Conservation (phyloP, 2,329 filamentous ascomycete species). For the Mariannaea sp. region DNA sequence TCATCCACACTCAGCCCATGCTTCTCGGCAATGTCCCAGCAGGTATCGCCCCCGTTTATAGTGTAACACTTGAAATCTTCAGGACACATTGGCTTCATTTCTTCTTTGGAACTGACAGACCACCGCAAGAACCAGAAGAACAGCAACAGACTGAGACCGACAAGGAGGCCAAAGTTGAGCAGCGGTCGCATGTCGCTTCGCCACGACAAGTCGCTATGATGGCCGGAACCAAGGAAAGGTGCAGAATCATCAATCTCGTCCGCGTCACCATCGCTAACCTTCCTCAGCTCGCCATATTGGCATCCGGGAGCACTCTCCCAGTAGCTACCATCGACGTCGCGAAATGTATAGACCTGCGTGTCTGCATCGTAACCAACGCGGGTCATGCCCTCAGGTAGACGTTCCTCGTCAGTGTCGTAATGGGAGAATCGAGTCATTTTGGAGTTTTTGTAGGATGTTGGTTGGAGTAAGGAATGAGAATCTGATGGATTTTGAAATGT, state of each 20-base stretch:
- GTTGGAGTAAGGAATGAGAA: neutral
- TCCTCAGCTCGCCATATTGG: conserved; percentile 54
- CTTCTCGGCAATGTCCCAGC: conserved; percentile 56
- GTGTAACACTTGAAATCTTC: conserved; percentile 44
- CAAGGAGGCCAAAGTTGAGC: conserved; percentile 61
- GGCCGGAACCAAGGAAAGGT: conserved; percentile 38
- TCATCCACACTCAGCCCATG: conserved; percentile 51
- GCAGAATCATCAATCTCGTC: conserved; percentile 38
- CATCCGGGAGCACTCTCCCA: conserved; percentile 57
- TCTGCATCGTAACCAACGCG: conserved; percentile 63
- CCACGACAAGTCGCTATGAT: conserved; percentile 48
- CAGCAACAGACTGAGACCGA: conserved; percentile 55
- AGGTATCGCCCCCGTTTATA: conserved; percentile 55
- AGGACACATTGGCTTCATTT: conserved; percentile 33
- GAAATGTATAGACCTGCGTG: conserved; percentile 57
- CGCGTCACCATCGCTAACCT: conserved; percentile 41
- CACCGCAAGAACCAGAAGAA: conserved; percentile 55
- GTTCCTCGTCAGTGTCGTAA: conserved; percentile 54
- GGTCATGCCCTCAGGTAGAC: conserved; percentile 59
- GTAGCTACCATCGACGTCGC: conserved; percentile 52
- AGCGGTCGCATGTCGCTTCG: conserved; percentile 58
- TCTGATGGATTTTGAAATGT: neutral
- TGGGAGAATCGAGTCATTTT: conserved; percentile 50
- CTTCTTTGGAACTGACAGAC: conserved; percentile 33
- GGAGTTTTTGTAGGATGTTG: neutral